Evolutionary conservation across 768 basidiomycete species (phyloP).

Genomic region (Lactarius deliciosus): DNA sequence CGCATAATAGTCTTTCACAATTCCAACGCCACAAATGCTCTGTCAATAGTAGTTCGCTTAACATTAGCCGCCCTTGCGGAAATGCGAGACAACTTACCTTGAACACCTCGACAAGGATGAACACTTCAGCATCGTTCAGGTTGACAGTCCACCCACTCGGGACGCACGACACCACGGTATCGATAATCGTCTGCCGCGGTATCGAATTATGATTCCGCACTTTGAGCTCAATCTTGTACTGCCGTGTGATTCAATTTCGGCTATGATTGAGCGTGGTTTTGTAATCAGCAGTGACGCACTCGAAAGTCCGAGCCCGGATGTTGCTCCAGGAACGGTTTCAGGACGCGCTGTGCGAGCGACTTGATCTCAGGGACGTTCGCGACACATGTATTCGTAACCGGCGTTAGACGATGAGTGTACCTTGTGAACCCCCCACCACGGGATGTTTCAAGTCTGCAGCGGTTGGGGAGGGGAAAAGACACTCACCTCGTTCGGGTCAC

Average conservation of each 20-base stretch:
- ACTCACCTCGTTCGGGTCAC: conserved; percentile 62
- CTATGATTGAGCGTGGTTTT: not conserved
- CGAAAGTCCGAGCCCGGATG: conserved; percentile 47
- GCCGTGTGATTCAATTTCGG: not conserved
- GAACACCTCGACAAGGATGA: conserved; percentile 79
- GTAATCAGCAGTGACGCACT: conserved; percentile 38
- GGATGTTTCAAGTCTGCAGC: not conserved
- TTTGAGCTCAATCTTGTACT: conserved; percentile 84
- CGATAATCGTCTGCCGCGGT: conserved; percentile 56
- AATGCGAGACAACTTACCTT: conserved; percentile 49
- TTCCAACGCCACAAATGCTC: conserved; percentile 74
- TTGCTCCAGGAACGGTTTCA: conserved; percentile 52
- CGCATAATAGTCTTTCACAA: conserved; percentile 70
- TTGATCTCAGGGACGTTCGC: conserved; percentile 72
- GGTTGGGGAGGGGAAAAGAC: not conserved
- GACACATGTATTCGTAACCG: conserved; percentile 63
- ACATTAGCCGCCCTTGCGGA: not conserved
- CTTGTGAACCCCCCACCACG: conserved; percentile 38
- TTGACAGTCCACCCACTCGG: conserved; percentile 68
- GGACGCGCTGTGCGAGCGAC: conserved; percentile 53
- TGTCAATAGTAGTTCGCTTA: conserved; percentile 33
- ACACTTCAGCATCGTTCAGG: conserved; percentile 64
- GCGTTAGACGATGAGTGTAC: conserved; percentile 67
- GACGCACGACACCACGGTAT: conserved; percentile 68
- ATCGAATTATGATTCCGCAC: conserved; percentile 76